Percentiles rank a stretch among this genome's conserved stretches.
Conservation (phyloP, 805 yeast genomes). For the Maudiozyma barnettii region DNA sequence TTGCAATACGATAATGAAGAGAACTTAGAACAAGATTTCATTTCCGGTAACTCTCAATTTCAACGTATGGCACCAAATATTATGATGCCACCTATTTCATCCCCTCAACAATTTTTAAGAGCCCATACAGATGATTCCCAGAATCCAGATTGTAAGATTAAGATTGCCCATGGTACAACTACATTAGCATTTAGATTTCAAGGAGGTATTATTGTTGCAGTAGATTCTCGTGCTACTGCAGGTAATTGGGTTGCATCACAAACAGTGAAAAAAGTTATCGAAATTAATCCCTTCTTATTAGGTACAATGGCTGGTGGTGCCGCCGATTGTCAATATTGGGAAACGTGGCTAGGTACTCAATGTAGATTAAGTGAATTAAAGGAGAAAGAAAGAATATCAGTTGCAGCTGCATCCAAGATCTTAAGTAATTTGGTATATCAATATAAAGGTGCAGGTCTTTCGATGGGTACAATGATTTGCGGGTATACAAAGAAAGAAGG, state of each 20-base stretch:
- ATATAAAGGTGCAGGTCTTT: conserved; percentile 96
- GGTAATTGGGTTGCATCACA: conserved; percentile 98
- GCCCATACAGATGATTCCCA: conserved; percentile 96
- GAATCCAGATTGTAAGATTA: conserved; percentile 90
- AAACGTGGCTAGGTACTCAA: conserved; percentile 96
- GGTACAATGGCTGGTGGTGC: conserved; percentile 99
- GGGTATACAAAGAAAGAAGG: conserved; percentile 94
- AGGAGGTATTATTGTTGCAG: conserved; percentile 93
- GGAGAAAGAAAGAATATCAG: conserved; percentile 89
- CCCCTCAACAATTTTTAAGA: conserved; percentile 85
- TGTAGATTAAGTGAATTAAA: conserved; percentile 91
- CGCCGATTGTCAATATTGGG: conserved; percentile 99
- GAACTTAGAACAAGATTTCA: conserved; percentile 27
- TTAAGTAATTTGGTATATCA: conserved; percentile 81
- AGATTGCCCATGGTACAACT: conserved; percentile 98
- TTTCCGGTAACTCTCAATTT: conserved; percentile 25
- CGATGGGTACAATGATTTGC: conserved; percentile 99
- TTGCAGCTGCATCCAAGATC: conserved; percentile 94
- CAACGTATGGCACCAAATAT: conserved; percentile 46
- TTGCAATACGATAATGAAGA: conserved; percentile 27
- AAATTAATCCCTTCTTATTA: conserved; percentile 86
- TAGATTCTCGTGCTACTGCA: conserved; percentile 95
- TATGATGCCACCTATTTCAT: conserved; percentile 71
- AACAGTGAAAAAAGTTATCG: conserved; percentile 93
- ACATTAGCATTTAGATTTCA: conserved; percentile 92